A percentile compares a stretch with the other conserved stretches of the same genome.
Evolutionary conservation across 495 filamentous ascomycete genomes (phyloP).

Genomic region (Xanthoparmelia taractica): DNA sequence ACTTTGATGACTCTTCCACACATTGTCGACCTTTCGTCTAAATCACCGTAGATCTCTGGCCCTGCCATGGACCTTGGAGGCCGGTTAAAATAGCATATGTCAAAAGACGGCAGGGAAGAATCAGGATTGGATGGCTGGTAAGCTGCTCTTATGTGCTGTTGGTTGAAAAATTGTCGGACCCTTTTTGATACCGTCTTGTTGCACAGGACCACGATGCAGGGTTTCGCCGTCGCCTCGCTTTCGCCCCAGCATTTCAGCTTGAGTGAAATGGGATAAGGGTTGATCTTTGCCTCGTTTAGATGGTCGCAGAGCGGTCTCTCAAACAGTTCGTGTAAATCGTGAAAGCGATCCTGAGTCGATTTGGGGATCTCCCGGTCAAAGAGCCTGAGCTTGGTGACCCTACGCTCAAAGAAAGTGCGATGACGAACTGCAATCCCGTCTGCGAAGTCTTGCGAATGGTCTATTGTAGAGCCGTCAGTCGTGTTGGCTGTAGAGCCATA

Average conservation of each 20-base stretch:
- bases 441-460: constrained; percentile 7
- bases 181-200: constrained; percentile 14
- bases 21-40: neutral
- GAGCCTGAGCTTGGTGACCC: constrained; percentile 17
- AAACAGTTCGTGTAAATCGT: constrained; percentile 25
- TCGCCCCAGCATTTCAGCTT: constrained; percentile 24
- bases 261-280: constrained; percentile 19
- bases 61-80: constrained; percentile 16
- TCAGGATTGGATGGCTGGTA: constrained; percentile 19
- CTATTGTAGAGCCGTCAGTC: neutral
- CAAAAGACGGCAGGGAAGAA: constrained; percentile 16
- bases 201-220: constrained; percentile 27
- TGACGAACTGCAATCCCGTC: constrained; percentile 18
- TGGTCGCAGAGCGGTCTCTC: constrained; percentile 17
- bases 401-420: neutral
- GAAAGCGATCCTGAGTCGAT: constrained; percentile 24
- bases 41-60: neutral
- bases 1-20: constrained; percentile 6
- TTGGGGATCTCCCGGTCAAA: constrained; percentile 20
- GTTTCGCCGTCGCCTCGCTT: constrained; percentile 21
- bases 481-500: constrained; percentile 14
- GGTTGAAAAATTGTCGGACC: constrained; percentile 26
- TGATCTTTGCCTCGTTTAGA: constrained; percentile 12
- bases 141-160: constrained; percentile 17
- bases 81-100: constrained; percentile 17